A percentile compares a stretch with the other conserved stretches of the same genome.
Evolutionary conservation across 2,329 filamentous ascomycete genomes (phyloP).

Genomic region (Lizonia empirigonia): DNA sequence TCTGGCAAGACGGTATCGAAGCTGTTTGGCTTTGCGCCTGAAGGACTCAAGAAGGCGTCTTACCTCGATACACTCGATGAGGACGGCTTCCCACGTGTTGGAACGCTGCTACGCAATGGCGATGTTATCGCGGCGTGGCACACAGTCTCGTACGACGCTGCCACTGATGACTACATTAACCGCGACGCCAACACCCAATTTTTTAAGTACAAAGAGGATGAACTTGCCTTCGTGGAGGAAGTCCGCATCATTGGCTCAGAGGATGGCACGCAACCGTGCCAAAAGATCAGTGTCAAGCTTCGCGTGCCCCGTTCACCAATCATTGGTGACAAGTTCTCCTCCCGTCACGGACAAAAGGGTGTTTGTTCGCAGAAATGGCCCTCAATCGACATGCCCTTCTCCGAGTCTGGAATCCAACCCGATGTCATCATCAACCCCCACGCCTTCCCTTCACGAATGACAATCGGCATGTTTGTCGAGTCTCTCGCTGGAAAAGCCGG

Average conservation of each 20-base stretch:
- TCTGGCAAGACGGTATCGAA: slow-evolving; percentile 74
- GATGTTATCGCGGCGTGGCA: slow-evolving; percentile 90
- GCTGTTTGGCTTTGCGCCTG: slow-evolving; percentile 89
- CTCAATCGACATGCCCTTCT: slow-evolving; percentile 91
- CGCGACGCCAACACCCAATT: slow-evolving; percentile 84
- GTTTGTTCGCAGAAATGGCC: slow-evolving; percentile 97
- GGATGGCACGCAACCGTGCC: slow-evolving; percentile 78
- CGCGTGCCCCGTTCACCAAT: slow-evolving; percentile 87
- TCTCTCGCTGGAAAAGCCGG: slow-evolving; percentile 95
- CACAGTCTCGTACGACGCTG: slow-evolving; percentile 76
- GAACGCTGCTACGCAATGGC: slow-evolving; percentile 76
- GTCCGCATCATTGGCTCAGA: slow-evolving; percentile 89
- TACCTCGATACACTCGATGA: slow-evolving; percentile 77
- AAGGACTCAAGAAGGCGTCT: slow-evolving; percentile 71
- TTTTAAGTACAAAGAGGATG: slow-evolving; percentile 92
- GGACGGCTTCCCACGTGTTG: slow-evolving; percentile 84
- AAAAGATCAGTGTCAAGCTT: slow-evolving; percentile 90
- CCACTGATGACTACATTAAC: slow-evolving; percentile 78
- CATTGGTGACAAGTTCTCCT: slow-evolving; percentile 99
- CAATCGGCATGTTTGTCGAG: slow-evolving; percentile 99
- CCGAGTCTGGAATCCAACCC: slow-evolving; percentile 93
- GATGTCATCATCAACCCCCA: slow-evolving; percentile 99
- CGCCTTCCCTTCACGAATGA: slow-evolving; percentile 99
- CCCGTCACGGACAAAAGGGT: slow-evolving; percentile 97
- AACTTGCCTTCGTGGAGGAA: slow-evolving; percentile 88